Base-by-base conservation (phyloP, 129 eudicot species). In the Glebionis coronaria region DNA sequence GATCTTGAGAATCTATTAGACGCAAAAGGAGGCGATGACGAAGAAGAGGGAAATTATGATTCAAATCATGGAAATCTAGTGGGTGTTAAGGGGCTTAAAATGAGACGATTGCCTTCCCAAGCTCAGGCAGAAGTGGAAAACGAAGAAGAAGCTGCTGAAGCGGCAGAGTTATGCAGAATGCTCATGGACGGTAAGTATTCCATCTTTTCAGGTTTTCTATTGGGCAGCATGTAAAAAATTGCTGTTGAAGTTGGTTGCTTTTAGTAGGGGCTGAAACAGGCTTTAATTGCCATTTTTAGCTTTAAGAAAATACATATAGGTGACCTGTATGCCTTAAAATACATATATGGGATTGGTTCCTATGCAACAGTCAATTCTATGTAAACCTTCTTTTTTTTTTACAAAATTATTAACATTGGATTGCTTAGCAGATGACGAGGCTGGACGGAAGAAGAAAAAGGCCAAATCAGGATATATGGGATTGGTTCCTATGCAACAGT, bases 71-170 rank as follows among this genome's bases (percentile, higher is more conserved):
- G 83, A 50, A 77, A 63, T 69, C 21, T 56, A 6, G 91, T 73
- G 56, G 95, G 91, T 70, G 96, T 88, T 56, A 88, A 82, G 64
- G 96, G 98, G 64, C 86, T 88, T 29, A 93, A 93, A 70, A 88
- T 93, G 95, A 86, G 96, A 78, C 81, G 98, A 46, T 86, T 84
- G 65, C 84, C 95, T 73, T 74, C 77, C 9, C 98, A 93, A 75
- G 84, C n/a, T n/a, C n/a, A n/a, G n/a, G n/a, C n/a, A n/a, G n/a
- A n/a, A n/a, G n/a, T n/a, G n/a, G n/a, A n/a, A n/a, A n/a, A n/a
- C n/a, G n/a, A n/a, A n/a, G n/a, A n/a, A n/a, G n/a, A n/a, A n/a
- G n/a, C n/a, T n/a, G n/a, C n/a, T n/a, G n/a, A n/a, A n/a, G n/a
- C n/a, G n/a, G n/a, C n/a, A n/a, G n/a, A n/a, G n/a, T n/a, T n/a